Base-by-base conservation (phyloP, 2,329 filamentous ascomycete genomes). In the Graphilbum fragrans region DNA sequence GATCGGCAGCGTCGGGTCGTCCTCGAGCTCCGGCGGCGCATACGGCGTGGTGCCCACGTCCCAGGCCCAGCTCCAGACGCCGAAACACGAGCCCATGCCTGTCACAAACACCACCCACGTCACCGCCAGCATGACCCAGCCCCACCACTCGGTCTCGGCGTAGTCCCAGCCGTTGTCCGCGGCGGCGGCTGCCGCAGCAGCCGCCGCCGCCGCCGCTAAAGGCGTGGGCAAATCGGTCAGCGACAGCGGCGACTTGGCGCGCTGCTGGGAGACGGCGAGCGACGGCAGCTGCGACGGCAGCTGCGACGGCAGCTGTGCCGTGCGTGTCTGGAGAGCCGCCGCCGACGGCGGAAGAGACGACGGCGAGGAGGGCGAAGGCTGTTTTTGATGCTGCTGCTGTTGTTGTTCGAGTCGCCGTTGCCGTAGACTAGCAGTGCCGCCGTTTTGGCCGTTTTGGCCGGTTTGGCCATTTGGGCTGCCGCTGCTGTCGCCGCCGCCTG, bases 41-140 rank as follows among this genome's bases (percentile, higher is more conserved):
- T 94, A 94, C 0, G 90, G 90, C 27, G 87, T 95, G 59, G 90
- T 87, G 36, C 90, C 90, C 2, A 96, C 90, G 64, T 96, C 90
- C 92, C 92, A 98, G 3, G 92, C 92, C 92, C 92, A 98, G 60
- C 81, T 92, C 92, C 92, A 98, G 19, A 96, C 78, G 19, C 84
- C 90, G 36, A 96, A 72, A 58, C 87, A 95, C 39, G 85, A 94
- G 41, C 92, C 92, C 84, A 98, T 96, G 25, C 92, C 92, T 1
- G 92, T 77, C 18, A 96, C 87, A 58, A 98, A 96, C 21, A 95
- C 87, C 35, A 93, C 65, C 92, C 93, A 98, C 0, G 93, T 98
- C 37, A 86, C 81, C 33, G 83, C 65, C 25, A 98, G 67, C 37
- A 98, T 82, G 8, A 94, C 81, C 86, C 90, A 98, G 1, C 92